Evolutionary conservation across 257 asterid species (phyloP), one percentile per base, ranked within the genome.

Genomic region (Plantago elongata): DNA sequence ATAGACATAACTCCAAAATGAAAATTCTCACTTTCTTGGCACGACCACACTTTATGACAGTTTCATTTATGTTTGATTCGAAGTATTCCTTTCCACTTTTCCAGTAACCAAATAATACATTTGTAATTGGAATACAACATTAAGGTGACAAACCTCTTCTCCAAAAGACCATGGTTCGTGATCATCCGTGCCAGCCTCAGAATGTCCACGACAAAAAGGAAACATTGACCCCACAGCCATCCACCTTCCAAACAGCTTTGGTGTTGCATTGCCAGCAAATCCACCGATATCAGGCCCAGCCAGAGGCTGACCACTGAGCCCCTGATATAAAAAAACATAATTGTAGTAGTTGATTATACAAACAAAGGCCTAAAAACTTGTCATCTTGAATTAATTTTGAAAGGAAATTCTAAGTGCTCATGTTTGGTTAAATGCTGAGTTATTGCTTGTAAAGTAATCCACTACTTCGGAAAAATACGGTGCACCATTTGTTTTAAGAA

Each of bases 151-250:
- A 61, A 93, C 99, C 97, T 93, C 99, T 74, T 74, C 84, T 29
- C 99, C 97, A 45, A 93, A 93, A 43, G 97, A 93, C 99, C 99
- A 93, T 57, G 99, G 99, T 70, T 93, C 99, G 9, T 93, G 99
- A 78, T 89, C 90, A 37, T 59, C 45, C 11, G 96, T 89, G 68
- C 72, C 94, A 5, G 69, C 69, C 72, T 89, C 97, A 61, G 99
- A 93, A 77, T 93, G 99, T 10, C 94, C 99, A 65, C 97, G 97
- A 64, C 91, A 89, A 70, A 93, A 93, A 46, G 99, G 99, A 77
- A 93, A 89, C 89, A 93, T 60, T 60, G 99, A 63, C 30, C 94
- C 97, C 45, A 93, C 72, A 59, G 97, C 99, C 96, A 93, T 84
- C 99, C 99, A 93, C 84, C 95, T 84, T 61, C 96, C 99, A 72